phyloP scores from a whole-genome alignment of 2,329 filamentous ascomycete genomes.

The Trichoderma sp. region DNA sequence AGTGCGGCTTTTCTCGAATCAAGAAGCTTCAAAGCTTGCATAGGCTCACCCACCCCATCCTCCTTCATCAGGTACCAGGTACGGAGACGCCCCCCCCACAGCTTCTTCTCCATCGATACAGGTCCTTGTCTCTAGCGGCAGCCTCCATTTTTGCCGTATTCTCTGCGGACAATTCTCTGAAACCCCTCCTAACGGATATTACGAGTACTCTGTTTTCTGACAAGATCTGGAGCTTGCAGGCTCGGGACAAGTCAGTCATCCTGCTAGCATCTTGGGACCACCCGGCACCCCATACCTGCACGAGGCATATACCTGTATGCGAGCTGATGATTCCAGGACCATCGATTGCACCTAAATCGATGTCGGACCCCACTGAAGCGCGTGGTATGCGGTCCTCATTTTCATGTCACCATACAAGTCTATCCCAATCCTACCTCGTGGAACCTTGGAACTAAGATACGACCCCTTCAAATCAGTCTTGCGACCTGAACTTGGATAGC shows the following conservation, averaged over 20 bases:
- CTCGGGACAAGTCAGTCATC: slow-evolving; percentile 11
- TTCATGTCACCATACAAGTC: slow-evolving; percentile 22
- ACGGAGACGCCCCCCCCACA: slow-evolving; percentile 22
- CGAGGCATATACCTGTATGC: slow-evolving; percentile 19
- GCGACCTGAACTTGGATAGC: slow-evolving; percentile 19
- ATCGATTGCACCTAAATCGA: slow-evolving; percentile 19
- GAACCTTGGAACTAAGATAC: slow-evolving; percentile 22
- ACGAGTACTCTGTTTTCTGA: slow-evolving; percentile 16
- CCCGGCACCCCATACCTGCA: slow-evolving; percentile 18
- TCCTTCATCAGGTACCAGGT: slow-evolving; percentile 24
- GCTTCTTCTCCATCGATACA: slow-evolving; percentile 16
- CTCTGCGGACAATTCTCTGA: slow-evolving; percentile 20
- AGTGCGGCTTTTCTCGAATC: slow-evolving; percentile 24
- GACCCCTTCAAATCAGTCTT: slow-evolving; percentile 22
- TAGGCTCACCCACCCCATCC: slow-evolving; percentile 21
- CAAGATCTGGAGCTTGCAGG: slow-evolving; percentile 16
- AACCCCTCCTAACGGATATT: slow-evolving; percentile 19
- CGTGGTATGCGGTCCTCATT: slow-evolving; percentile 6
- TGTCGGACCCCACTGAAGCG: slow-evolving; percentile 12
- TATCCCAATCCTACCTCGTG: slow-evolving; percentile 23
- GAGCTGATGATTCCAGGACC: slow-evolving; percentile 21
- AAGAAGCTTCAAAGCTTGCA: slow-evolving; percentile 22
- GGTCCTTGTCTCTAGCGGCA: slow-evolving; percentile 8
- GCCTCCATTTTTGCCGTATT: slow-evolving; percentile 19
- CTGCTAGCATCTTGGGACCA: slow-evolving; percentile 17